Conservation (phyloP, 2,329 filamentous ascomycete species). For the Lasiodiplodia hormozganensis region DNA sequence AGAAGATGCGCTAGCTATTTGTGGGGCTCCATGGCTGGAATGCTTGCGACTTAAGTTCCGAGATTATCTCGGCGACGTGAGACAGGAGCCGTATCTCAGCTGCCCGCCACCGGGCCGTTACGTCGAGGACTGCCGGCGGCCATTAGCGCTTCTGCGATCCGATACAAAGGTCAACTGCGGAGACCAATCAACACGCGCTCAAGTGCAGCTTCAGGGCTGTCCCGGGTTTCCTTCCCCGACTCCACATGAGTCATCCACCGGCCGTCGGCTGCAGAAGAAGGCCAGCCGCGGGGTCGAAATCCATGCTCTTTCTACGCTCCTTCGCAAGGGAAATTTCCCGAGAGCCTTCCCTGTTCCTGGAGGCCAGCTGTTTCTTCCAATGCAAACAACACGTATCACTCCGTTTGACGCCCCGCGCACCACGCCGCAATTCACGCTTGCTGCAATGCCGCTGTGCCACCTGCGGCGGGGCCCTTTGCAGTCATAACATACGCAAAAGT, state of each 20-base stretch:
- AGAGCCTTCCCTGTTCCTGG: not conserved
- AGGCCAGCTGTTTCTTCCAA: not conserved
- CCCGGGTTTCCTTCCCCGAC: not conserved
- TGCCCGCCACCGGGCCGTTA: not conserved
- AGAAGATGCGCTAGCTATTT: not conserved
- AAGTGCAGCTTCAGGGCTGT: not conserved
- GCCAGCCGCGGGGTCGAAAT: conserved; percentile 7
- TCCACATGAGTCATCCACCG: conserved; percentile 17
- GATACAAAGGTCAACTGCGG: not conserved
- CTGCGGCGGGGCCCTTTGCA: not conserved
- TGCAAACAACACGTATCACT: no score
- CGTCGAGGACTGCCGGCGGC: not conserved
- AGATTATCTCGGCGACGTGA: conserved; percentile 1
- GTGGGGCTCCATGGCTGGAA: not conserved
- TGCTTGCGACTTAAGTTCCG: not conserved
- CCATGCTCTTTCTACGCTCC: not conserved
- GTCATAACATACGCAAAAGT: not conserved
- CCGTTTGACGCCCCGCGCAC: not conserved
- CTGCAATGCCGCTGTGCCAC: not conserved
- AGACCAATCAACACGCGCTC: conserved; percentile 10
- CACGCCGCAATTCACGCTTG: not conserved
- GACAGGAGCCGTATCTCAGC: conserved; percentile 9
- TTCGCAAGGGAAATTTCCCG: not conserved
- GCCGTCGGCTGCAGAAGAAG: conserved; percentile 7
- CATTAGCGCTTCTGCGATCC: conserved; percentile 4